These are phyloP conservation scores for Bisporella sp. DNA, from an alignment of 2,329 filamentous ascomycete species.

Conservation along the genomic window DNA sequence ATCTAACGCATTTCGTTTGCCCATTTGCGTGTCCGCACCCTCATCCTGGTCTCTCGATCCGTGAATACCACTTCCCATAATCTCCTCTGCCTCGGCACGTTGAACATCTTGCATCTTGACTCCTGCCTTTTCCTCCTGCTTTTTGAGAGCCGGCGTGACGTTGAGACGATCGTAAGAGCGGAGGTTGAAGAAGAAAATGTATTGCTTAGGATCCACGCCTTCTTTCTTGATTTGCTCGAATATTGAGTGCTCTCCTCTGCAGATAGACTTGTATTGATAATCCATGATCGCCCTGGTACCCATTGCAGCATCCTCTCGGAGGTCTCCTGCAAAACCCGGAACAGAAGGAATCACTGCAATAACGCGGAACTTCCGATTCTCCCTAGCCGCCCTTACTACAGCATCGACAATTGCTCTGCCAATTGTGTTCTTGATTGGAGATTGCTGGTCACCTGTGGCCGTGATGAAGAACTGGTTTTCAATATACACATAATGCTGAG, in stretches of 20 bases:
- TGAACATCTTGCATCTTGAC: constrained; percentile 83
- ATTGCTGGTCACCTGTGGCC: constrained; percentile 81
- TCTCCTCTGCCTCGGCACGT: constrained; percentile 78
- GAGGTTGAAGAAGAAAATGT: constrained; percentile 93
- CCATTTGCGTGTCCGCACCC: constrained; percentile 40
- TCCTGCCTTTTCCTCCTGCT: constrained; percentile 73
- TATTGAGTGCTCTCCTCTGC: constrained; percentile 85
- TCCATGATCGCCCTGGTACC: constrained; percentile 94
- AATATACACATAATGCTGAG: constrained; percentile 91
- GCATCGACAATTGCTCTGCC: constrained; percentile 88
- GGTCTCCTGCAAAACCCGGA: constrained; percentile 88
- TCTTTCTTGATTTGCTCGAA: constrained; percentile 68
- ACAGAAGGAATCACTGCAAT: constrained; percentile 88
- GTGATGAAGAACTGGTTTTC: constrained; percentile 99
- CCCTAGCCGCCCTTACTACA: constrained; percentile 71
- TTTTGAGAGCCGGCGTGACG: constrained; percentile 64
- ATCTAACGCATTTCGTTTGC: constrained; percentile 29
- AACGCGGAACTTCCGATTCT: constrained; percentile 80
- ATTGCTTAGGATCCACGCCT: constrained; percentile 68
- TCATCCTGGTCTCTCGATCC: constrained; percentile 40
- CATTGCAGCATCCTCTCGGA: constrained; percentile 73
- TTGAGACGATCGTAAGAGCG: constrained; percentile 90
- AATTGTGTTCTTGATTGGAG: constrained; percentile 80
- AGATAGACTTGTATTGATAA: constrained; percentile 96
- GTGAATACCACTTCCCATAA: constrained; percentile 71